Conservation (phyloP, 805 yeast species). For the Hanseniaspora jakobsenii region DNA sequence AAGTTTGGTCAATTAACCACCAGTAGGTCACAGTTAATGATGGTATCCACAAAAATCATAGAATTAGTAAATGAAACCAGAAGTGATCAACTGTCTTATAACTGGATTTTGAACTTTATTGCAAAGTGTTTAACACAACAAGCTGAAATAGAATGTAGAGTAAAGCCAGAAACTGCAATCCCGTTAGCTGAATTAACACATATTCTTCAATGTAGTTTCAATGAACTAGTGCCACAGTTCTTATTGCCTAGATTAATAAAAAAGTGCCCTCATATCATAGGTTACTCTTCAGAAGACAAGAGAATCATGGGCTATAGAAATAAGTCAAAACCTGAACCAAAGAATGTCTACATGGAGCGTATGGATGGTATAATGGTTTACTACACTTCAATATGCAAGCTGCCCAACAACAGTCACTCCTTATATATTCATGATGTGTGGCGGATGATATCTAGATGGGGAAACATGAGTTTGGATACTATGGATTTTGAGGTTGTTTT, state of each 20-base stretch:
- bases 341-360: slow-evolving; percentile 67
- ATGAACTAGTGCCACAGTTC: slow-evolving; percentile 30
- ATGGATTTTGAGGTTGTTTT: slow-evolving; percentile 58
- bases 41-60: slow-evolving; percentile 40
- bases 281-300: slow-evolving; percentile 67
- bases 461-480: slow-evolving; percentile 40
- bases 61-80: slow-evolving; percentile 39
- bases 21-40: slow-evolving; percentile 45
- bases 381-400: slow-evolving; percentile 61
- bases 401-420: slow-evolving; percentile 26
- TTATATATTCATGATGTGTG: slow-evolving; percentile 48
- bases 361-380: slow-evolving; percentile 76
- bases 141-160: slow-evolving; percentile 84
- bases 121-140: slow-evolving; percentile 81
- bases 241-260: slow-evolving; percentile 71
- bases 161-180: slow-evolving; percentile 60
- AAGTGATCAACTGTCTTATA: slow-evolving; percentile 40
- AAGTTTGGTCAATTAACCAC: slow-evolving; percentile 85
- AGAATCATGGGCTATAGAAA: slow-evolving; percentile 62
- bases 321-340: slow-evolving; percentile 35
- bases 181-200: slow-evolving; percentile 64
- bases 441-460: slow-evolving; percentile 58
- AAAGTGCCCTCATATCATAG: slow-evolving; percentile 81
- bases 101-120: slow-evolving; percentile 69
- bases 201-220: slow-evolving; percentile 38